Conservation (phyloP, 768 basidiomycete species). For the Suillus lakei region DNA sequence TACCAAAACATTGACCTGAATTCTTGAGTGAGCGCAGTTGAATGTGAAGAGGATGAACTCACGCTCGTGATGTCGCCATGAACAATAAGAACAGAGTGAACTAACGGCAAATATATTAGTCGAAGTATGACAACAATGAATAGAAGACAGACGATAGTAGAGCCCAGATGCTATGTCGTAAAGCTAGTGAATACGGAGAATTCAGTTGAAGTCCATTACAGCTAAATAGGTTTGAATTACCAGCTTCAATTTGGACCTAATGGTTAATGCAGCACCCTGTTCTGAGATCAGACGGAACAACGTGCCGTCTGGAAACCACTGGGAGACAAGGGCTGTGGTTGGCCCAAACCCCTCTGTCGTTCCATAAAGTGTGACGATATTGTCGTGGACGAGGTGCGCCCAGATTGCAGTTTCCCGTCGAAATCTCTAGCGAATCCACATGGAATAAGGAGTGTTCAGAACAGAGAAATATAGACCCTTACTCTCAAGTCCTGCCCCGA, state of each 20-base stretch:
- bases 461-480: background rate
- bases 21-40: background rate
- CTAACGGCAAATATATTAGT: background rate
- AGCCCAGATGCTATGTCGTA: no score
- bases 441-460: background rate
- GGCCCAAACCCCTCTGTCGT: constrained; percentile 15
- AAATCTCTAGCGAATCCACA: background rate
- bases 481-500: background rate
- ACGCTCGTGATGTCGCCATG: constrained; percentile 8
- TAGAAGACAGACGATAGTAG: background rate
- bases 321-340: constrained; percentile 23
- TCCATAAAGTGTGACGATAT: constrained; percentile 22
- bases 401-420: constrained; percentile 24
- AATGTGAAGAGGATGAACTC: no score
- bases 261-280: constrained; percentile 6
- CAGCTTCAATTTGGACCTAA: constrained; percentile 17
- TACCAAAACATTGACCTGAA: constrained; percentile 47
- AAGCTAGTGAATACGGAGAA: background rate
- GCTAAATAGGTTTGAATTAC: constrained; percentile 12
- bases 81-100: background rate
- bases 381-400: constrained; percentile 19
- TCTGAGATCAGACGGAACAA: constrained; percentile 9
- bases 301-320: constrained; percentile 15
- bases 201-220: no score
- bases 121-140: background rate